Base-by-base conservation (phyloP, 805 yeast species). In the Candida chilensis region DNA sequence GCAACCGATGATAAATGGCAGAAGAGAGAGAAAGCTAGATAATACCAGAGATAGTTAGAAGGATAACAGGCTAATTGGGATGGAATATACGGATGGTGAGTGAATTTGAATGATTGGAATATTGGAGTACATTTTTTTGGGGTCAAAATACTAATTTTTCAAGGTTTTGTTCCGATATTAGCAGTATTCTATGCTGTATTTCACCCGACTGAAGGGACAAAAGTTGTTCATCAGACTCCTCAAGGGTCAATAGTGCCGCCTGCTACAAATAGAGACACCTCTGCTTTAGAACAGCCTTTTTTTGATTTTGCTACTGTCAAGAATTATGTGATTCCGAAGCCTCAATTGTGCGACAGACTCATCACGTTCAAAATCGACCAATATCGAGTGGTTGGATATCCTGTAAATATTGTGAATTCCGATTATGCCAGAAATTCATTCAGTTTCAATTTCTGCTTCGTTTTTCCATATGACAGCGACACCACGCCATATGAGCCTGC, bases 151-250 rank as follows among this genome's bases (percentile, higher is more conserved):
- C n/a, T n/a, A n/a, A n/a, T n/a, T n/a, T n/a, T n/a, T n/a, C n/a
- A 61, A 51, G 95, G 95, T 14, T 87, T 88, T 47, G 81, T 79
- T 5, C 95, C 94, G n/a, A 86, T 92, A 12, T 66, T 74, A 34
- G 92, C 96, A 2, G 64, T 87, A 27, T 88, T 92, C 51, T 92
- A 85, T 52, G 77, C 96, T 0, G 85, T 84, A 0, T 92, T 92
- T 54, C 96, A 92, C 45, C 96, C 96, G 0, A 83, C 92, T 0
- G 95, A 87, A 45, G 98, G 98, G 1, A 80, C 97, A 0, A 86
- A 87, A 54, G 88, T 90, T 5, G 70, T 83, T 4, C 83, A 82
- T 44, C 96, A 92, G 50, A 94, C 86, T 1, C 98, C 98, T 2
- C 74, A 77, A 24, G 84, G 86, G 5, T 64, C 82, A 4, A 71